A percentile compares a stretch with the other conserved stretches of the same genome.
Evolutionary conservation across 164 flowering plant genomes (phyloP).

Genomic region (Sextonia rubra): DNA sequence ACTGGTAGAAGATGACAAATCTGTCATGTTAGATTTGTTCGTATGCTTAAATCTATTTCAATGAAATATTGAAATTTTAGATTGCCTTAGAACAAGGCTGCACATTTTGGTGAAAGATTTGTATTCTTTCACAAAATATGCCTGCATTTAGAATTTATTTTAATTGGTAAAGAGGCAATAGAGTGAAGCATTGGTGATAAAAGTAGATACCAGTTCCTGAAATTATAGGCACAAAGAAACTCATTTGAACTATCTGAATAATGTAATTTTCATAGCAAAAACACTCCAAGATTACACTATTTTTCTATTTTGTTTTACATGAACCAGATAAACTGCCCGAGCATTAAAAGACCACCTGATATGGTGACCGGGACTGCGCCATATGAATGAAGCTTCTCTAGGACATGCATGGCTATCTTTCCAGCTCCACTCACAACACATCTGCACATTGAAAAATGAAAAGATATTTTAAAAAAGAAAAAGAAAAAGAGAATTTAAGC

Average conservation of each 20-base stretch:
- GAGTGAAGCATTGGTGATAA: no score
- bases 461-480: neutral
- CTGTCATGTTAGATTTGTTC: no score
- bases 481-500: neutral
- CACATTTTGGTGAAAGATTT: no score
- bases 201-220: neutral
- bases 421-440: slow-evolving; percentile 97
- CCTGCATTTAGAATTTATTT: no score
- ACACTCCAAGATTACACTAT: neutral
- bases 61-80: no score
- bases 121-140: neutral
- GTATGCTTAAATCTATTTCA: no score
- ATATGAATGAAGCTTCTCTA: slow-evolving; percentile 85
- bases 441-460: slow-evolving; percentile 32
- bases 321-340: neutral
- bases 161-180: neutral
- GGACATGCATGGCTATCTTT: slow-evolving; percentile 94
- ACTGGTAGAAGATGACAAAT: neutral
- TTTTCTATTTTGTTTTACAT: neutral
- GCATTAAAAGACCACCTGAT: slow-evolving; percentile 53
- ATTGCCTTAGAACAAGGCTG: no score
- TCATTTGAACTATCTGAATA: neutral
- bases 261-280: neutral
- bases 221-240: neutral
- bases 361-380: slow-evolving; percentile 89